These are phyloP conservation scores for Allodekkera sacchari DNA, from an alignment of 805 yeast species.

Conservation along the genomic window DNA sequence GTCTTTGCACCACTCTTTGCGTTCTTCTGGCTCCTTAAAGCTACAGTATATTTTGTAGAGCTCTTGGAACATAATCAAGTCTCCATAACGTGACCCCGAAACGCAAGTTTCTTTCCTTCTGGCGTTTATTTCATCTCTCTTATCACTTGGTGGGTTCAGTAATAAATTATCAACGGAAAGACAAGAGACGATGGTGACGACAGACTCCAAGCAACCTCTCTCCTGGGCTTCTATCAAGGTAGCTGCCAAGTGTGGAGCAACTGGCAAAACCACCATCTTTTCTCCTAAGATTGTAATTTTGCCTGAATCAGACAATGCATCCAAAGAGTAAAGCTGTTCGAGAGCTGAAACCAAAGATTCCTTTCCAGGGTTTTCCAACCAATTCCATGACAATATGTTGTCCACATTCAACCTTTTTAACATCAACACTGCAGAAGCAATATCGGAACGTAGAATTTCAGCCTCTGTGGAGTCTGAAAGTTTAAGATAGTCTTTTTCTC, in stretches of 20 bases:
- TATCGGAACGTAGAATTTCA: constrained; percentile 81
- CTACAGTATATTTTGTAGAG: constrained; percentile 48
- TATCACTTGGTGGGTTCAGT: constrained; percentile 69
- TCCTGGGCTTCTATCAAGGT: constrained; percentile 69
- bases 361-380: constrained; percentile 88
- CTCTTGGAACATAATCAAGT: constrained; percentile 74
- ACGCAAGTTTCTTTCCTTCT: constrained; percentile 62
- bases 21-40: constrained; percentile 42
- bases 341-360: constrained; percentile 71
- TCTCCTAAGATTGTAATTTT: constrained; percentile 71
- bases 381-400: constrained; percentile 78
- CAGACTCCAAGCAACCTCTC: constrained; percentile 43
- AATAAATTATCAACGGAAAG: constrained; percentile 86
- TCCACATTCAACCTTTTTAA: constrained; percentile 76
- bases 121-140: constrained; percentile 77
- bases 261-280: constrained; percentile 81
- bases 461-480: constrained; percentile 83
- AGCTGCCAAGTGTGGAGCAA: constrained; percentile 87
- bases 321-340: constrained; percentile 65
- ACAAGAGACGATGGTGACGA: constrained; percentile 86
- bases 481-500: constrained; percentile 57
- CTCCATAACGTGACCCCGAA: constrained; percentile 71
- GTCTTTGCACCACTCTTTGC: constrained; percentile 76
- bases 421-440: constrained; percentile 76
- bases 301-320: constrained; percentile 74